Base-by-base conservation (phyloP, 2,329 filamentous ascomycete genomes). In the Rosellinia necatrix region DNA sequence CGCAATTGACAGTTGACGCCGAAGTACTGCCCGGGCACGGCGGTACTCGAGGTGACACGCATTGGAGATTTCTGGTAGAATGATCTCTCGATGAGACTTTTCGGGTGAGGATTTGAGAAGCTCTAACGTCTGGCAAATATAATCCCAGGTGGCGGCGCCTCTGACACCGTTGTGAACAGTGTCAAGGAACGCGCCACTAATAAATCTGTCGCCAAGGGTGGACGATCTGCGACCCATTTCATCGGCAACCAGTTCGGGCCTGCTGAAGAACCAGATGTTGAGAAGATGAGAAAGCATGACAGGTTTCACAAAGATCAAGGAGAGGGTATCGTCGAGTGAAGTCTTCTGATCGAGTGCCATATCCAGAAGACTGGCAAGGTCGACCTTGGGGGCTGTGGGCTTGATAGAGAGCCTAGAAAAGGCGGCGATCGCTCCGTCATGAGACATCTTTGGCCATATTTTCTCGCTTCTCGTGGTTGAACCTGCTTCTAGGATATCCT, bases 11-110 rank as follows among this genome's bases (percentile, higher is more conserved):
- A 80, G 61, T 1, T 73, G 64, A 6, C 77, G 76, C 55, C 74
- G 78, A 42, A 81, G 72, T 0, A 70, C 21, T 10, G 64, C 59
- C 34, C 78, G 75, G 0, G 68, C 63, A 1, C 75, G 74, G 1
- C 37, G 47, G 42, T 75, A 81, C 46, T 80, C 78, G 0, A 78
- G 53, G n/a, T 79, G 67, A 19, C 72, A 76, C 3, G 77, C 50
- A 42, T 79, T 80, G 22, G 73, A 70, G 0, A 81, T 56, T 44
- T 82, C 78, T 55, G 81, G 77, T 2, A 78, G 66, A 7, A 81
- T 49, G 1, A 74, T 67, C 1, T 59, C 61, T 4, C 63, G 67
- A 32, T 70, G 69, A 0, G 61, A 53, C 60, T 75, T 77, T 30
- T 67, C 62, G 1, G 56, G 51, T 0, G 51, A 55, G 4, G 4